Evolutionary conservation across 1,139 yeast species (phyloP).

Genomic region (Candida tetrigidarum): DNA sequence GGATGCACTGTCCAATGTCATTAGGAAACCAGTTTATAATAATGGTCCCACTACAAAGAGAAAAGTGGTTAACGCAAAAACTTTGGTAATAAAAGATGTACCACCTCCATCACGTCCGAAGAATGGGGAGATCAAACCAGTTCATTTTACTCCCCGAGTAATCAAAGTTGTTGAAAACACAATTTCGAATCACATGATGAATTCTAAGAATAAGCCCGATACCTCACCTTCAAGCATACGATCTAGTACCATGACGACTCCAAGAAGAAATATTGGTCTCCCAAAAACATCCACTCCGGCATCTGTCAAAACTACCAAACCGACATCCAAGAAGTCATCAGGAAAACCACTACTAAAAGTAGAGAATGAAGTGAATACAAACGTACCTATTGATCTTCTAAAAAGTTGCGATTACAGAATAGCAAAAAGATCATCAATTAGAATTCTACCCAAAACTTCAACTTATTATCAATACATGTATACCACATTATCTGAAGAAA

Average conservation of each 20-base stretch:
- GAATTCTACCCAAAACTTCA: conserved; percentile 14
- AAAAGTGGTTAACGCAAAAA: background rate
- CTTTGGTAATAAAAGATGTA: conserved; percentile 1
- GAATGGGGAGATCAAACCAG: no score
- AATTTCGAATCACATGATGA: background rate
- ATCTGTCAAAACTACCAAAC: no score
- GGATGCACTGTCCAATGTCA: background rate
- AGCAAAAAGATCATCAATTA: conserved; percentile 5
- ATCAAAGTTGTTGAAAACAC: background rate
- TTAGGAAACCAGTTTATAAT: background rate
- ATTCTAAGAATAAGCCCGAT: background rate
- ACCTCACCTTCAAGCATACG: no score
- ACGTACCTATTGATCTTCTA: no score
- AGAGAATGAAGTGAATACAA: no score
- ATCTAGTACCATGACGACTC: no score
- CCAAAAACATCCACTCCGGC: background rate
- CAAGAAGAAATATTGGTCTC: background rate
- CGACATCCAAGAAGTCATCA: no score
- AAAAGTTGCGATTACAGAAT: conserved; percentile 6
- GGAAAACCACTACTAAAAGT: no score
- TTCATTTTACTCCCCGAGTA: background rate
- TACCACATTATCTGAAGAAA: no score
- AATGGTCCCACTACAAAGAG: background rate
- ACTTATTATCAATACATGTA: conserved; percentile 11
- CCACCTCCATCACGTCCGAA: background rate